Evolutionary conservation across 176 grass and related monocot genomes (phyloP).

Genomic region (Puccinellia tenuiflora): DNA sequence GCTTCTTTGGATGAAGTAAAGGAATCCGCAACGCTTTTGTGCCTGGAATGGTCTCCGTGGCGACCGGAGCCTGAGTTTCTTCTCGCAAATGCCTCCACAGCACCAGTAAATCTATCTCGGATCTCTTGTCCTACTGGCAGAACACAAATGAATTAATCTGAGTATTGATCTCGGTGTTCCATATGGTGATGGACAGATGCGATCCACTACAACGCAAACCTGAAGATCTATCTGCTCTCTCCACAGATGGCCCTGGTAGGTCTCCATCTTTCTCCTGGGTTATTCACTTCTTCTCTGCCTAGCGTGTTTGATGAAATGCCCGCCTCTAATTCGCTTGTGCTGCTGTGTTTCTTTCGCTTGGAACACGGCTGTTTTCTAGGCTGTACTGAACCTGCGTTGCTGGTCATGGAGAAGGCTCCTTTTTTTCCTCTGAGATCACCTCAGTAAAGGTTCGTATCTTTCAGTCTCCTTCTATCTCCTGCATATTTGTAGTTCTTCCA

Average conservation of each 20-base stretch:
- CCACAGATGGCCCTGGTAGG: constrained; percentile 49
- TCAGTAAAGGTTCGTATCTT: no score
- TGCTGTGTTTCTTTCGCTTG: no score
- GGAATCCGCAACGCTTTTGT: constrained; percentile 67
- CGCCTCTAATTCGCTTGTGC: no score
- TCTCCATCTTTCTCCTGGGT: no score
- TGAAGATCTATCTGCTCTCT: constrained; percentile 60
- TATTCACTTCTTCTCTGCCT: no score
- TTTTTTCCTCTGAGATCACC: no score
- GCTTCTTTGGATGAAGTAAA: constrained; percentile 57
- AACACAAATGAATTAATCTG: constrained; percentile 2
- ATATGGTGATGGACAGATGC: neutral
- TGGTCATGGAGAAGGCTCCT: no score
- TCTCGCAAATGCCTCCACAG: constrained; percentile 89
- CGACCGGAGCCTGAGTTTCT: constrained; percentile 58
- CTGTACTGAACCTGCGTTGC: no score
- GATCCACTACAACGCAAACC: constrained; percentile 31
- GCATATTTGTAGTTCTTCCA: no score
- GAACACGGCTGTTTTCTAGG: no score
- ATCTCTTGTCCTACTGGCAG: constrained; percentile 84
- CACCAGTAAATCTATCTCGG: constrained; percentile 80
- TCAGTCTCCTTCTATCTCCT: no score
- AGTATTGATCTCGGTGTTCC: neutral
- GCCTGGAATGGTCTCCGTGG: constrained; percentile 50
- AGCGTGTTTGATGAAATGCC: no score